Base-by-base conservation (phyloP, 2,329 filamentous ascomycete species). In the Catunica adiposa region DNA sequence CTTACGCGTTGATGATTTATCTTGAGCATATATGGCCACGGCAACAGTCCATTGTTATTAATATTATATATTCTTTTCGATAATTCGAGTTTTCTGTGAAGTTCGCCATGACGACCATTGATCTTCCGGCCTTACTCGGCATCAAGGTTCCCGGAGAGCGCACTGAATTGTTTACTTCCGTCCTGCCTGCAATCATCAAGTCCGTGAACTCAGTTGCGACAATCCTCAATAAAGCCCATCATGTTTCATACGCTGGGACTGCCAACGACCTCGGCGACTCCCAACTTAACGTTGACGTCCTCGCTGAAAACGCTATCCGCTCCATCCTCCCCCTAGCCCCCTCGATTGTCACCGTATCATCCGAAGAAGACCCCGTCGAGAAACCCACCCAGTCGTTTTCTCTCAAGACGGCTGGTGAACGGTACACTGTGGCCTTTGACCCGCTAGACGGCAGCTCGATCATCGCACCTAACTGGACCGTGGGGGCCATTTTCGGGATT, bases 391-490 rank as follows among this genome's bases (percentile, higher is more conserved):
- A 67, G 54, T 42, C 59, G 1, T 40, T n/a, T 26, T 46, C n/a
- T n/a, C n/a, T 48, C 5, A 22, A 5, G n/a, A 53, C 14, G 29
- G 11, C 17, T 51, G 54, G 8, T 1, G 74, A 79, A 61, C 62
- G 66, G 26, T 82, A 82, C 65, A 74, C 78, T 0, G 65, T 81
- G 7, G 78, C 77, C 0, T 83, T 82, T 61, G 79, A 83, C 61
- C 79, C 79, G 0, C 71, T 83, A 0, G 79, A 83, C 60, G 79
- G 79, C 9, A 79, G 75, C 64, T 81, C 76, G 59, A 79, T 79
- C 61, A 77, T 79, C 46, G 73, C 69, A 0, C 70, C 76, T 1
- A 79, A 79, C 62, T 79, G 76, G 76, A 70, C 73, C 0, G 76
- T 79, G 7, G 76, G 76, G 22, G 73, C 77, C 50, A 82, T 83